Base-by-base conservation (phyloP, 352 stramenopile species). In the Globisporangium solare region DNA sequence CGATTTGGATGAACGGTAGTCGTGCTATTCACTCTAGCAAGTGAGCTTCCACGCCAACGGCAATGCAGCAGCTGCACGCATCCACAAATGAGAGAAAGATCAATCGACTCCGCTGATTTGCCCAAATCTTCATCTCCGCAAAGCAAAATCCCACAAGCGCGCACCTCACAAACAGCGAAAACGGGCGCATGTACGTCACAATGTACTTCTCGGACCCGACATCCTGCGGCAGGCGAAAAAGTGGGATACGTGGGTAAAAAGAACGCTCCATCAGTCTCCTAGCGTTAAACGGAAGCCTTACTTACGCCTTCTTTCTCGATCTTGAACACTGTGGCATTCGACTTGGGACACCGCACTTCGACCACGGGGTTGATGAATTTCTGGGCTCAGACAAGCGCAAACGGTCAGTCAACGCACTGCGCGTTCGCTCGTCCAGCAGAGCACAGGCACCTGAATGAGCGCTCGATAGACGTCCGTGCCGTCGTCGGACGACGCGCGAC, bases 321-420 rank as follows among this genome's bases (percentile, higher is more conserved):
- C 60, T 88, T 87, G 54, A 90, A 79, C 40, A 89, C 53, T 6
- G 78, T 86, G 54, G 81, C 73, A 60, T 83, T 87, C 40, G 79
- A 79, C 59, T 77, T 83, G 6, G 74, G 62, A 48, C 78, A 88
- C 5, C 78, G 78, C 27, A 92, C 64, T 41, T 92, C 80, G 13
- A 68, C 75, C 47, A 92, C 69, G 0, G 83, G 83, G 51, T 92
- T 92, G 61, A 89, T 88, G 53, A 90, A 92, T 76, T 90, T 92
- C 71, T 92, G 21, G 41, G 65, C 3, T 58, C 12, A 39, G 40
- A 15, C 49, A 51, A 52, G 35, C 41, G 21, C 50, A 43, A 35
- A 35, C 2, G 24, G 24, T 27, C 24, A 27, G 39, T 43, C 18
- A n/a, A 15, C 17, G 3, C 10, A 18, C 39, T n/a, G 24, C 24